Conservation (phyloP, 1,284 basidiomycete species). For the Sparassis latifolia region DNA sequence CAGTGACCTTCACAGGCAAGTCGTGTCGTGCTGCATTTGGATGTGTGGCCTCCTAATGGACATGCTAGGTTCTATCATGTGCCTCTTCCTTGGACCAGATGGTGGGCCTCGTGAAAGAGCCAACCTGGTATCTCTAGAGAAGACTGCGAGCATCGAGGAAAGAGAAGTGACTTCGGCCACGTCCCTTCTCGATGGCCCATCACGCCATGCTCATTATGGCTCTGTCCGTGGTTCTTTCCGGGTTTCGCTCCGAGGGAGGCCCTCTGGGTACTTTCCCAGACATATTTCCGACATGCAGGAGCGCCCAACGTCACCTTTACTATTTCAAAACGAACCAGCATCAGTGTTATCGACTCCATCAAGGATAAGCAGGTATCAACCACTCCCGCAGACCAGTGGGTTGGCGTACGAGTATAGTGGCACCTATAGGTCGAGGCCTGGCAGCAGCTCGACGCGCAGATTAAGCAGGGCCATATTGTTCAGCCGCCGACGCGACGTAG, state of each 20-base stretch:
- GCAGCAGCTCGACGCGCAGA: constrained; percentile 35
- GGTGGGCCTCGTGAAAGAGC: constrained; percentile 83
- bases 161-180: constrained; percentile 33
- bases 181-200: constrained; percentile 38
- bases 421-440: constrained; percentile 45
- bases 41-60: not conserved
- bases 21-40: not conserved
- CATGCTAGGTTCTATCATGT: constrained; percentile 68
- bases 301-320: constrained; percentile 19
- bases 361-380: constrained; percentile 30
- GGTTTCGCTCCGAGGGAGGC: constrained; percentile 13
- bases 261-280: constrained; percentile 49
- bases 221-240: constrained; percentile 1
- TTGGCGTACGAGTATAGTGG: constrained; percentile 74
- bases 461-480: constrained; percentile 44
- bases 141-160: constrained; percentile 54
- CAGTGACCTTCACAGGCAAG: constrained; percentile 66
- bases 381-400: constrained; percentile 53
- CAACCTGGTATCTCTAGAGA: constrained; percentile 63
- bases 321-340: constrained; percentile 32
- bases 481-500: constrained; percentile 35
- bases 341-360: constrained; percentile 39
- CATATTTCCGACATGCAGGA: constrained; percentile 36
- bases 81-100: constrained; percentile 86
- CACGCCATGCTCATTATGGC: constrained; percentile 19